A percentile compares a stretch with the other conserved stretches of the same genome.
These are phyloP conservation scores for Trichoderma virens DNA, from an alignment of 495 filamentous ascomycete genomes.

Conservation along the genomic window DNA sequence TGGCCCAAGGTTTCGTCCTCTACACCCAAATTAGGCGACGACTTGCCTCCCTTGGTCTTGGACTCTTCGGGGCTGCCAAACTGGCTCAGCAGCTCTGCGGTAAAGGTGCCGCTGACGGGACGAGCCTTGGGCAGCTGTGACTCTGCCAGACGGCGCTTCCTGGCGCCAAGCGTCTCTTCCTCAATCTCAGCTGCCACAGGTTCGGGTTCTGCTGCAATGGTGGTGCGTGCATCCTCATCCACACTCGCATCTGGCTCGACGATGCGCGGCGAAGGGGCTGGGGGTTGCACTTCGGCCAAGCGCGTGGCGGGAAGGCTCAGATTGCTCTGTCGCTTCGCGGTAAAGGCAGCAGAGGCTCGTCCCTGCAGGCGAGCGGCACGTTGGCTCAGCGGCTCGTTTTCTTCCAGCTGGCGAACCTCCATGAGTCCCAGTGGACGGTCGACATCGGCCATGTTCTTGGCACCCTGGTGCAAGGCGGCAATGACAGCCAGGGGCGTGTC, in stretches of 20 bases:
- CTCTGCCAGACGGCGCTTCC: slow-evolving; percentile 60
- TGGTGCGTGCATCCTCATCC: background rate
- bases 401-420: slow-evolving; percentile 77
- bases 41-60: slow-evolving; percentile 19
- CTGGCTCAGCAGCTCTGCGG: slow-evolving; percentile 68
- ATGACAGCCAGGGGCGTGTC: slow-evolving; percentile 85
- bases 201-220: background rate
- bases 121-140: slow-evolving; percentile 43
- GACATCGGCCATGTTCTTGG: slow-evolving; percentile 38
- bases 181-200: slow-evolving; percentile 42
- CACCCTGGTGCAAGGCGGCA: slow-evolving; percentile 47
- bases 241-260: background rate
- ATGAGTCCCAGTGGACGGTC: slow-evolving; percentile 75
- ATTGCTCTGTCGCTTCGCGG: slow-evolving; percentile 31
- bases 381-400: slow-evolving; percentile 78
- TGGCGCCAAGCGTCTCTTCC: slow-evolving; percentile 71
- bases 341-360: slow-evolving; percentile 14
- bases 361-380: slow-evolving; percentile 73
- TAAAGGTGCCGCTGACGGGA: slow-evolving; percentile 66
- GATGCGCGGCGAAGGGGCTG: slow-evolving; percentile 12
- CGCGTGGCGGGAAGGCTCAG: slow-evolving; percentile 26
- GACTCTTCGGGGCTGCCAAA: slow-evolving; percentile 45
- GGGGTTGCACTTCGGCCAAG: slow-evolving; percentile 10
- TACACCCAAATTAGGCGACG: slow-evolving; percentile 13
- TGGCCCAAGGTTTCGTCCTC: slow-evolving; percentile 86